Base-by-base conservation (phyloP, 192 early-diverging fungal species). In the Linnemannia zychae region DNA sequence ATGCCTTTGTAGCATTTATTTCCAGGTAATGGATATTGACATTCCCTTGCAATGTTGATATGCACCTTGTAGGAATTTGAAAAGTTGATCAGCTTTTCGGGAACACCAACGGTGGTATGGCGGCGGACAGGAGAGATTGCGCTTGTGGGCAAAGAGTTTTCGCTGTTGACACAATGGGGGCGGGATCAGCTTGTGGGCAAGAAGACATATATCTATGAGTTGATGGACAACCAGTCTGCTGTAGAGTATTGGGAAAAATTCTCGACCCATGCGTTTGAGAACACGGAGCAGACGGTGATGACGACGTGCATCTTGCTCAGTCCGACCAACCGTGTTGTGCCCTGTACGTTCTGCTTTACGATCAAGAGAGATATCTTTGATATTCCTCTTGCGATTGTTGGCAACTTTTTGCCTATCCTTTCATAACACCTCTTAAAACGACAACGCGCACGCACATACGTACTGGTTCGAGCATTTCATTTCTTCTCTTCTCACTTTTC, bases 331-430 rank as follows among this genome's bases (percentile, higher is more conserved):
- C 80, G 88, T n/a, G 83, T 91, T 18, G 95, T 98, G 36, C 94
- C 95, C 16, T 97, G 97, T 83, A 94, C 96, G 2, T 96, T 98
- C 71, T 97, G 96, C 68, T 97, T 98, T 87, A 97, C 97, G 6
- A 97, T 98, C 89, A 97, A 97, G 84, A 88, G 97, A 52, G 97
- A 97, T 80, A 95, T 97, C 49, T 98, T 98, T 92, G 97, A 97
- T 84, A 93, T 98, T 49, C 97, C 97, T 22, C 90, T 96, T 79
- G 96, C 92, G 46, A 92, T 96, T 74, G 91, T 96, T 48, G 95
- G 95, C 68, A 95, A 96, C 67, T 77, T 77, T 69, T 77, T 77
- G 48, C 75, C 75, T 11, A 77, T 77, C 49, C 49, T 77, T 11
- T 77, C 75, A 77, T 77, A 69, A 70, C 34, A 31, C 67, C 34